Percentiles rank a stretch among this genome's conserved stretches.
Conservation (phyloP, 2,329 filamentous ascomycete species). For the Phoma sp. region DNA sequence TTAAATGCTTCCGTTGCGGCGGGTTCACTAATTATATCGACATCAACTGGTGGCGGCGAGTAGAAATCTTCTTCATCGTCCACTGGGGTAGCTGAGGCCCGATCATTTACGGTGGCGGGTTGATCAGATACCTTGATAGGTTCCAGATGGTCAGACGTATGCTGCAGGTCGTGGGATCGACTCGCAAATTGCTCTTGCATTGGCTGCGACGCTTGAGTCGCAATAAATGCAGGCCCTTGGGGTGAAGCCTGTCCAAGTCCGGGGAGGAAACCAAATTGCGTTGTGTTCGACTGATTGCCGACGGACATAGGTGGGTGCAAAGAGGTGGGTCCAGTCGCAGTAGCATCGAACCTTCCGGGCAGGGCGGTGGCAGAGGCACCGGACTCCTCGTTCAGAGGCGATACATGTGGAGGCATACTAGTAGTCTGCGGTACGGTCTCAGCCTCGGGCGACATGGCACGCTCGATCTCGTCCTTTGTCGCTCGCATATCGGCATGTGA, state of each 20-base stretch:
- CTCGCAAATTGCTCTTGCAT: neutral
- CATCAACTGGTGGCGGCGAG: constrained; percentile 33
- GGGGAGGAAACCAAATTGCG: constrained; percentile 16
- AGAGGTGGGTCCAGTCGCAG: neutral
- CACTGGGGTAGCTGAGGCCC: constrained; percentile 28
- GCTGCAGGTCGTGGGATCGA: neutral
- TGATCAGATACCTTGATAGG: neutral
- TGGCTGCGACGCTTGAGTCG: neutral
- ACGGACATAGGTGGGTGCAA: neutral
- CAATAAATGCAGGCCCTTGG: neutral
- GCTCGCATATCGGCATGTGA: constrained; percentile 55
- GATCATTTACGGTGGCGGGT: neutral
- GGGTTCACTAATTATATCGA: neutral
- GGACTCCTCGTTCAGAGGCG: neutral
- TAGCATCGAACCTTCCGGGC: neutral
- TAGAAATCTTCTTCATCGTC: constrained; percentile 48
- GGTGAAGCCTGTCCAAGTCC: constrained; percentile 22
- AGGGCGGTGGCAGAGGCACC: neutral
- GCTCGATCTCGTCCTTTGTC: constrained; percentile 49
- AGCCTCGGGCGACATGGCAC: constrained; percentile 27
- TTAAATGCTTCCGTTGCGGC: constrained; percentile 4
- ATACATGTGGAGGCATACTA: neutral
- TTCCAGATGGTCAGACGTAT: neutral
- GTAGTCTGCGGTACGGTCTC: neutral
- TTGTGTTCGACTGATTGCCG: neutral